These are phyloP conservation scores for Russula sp. DNA, from an alignment of 768 basidiomycete genomes.

Conservation along the genomic window DNA sequence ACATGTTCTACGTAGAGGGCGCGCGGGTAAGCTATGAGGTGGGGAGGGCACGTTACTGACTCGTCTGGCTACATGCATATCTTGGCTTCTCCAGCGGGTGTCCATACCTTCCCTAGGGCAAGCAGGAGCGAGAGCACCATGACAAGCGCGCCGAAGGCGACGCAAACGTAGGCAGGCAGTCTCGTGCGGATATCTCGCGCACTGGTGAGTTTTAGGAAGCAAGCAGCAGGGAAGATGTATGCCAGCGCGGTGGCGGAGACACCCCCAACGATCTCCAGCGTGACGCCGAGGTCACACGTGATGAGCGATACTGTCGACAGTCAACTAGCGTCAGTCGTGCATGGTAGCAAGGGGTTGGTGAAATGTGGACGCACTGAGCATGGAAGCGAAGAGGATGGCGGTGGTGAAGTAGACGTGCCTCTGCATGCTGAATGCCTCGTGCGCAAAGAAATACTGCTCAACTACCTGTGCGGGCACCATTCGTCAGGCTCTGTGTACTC, in stretches of 20 bases:
- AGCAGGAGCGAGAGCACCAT: slow-evolving; percentile 73
- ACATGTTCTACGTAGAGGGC: slow-evolving; percentile 7
- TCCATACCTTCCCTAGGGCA: slow-evolving; percentile 76
- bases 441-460: slow-evolving; percentile 93
- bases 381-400: slow-evolving; percentile 70
- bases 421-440: slow-evolving; percentile 72
- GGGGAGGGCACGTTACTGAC: not conserved
- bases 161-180: slow-evolving; percentile 69
- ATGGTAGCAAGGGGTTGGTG: not conserved
- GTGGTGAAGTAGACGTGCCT: slow-evolving; percentile 92
- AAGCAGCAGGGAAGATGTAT: slow-evolving; percentile 86
- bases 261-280: slow-evolving; percentile 98
- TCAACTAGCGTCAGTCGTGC: not conserved
- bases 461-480: slow-evolving; percentile 53
- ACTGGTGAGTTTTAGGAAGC: slow-evolving; percentile 72
- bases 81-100: slow-evolving; percentile 59
- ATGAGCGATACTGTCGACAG: slow-evolving; percentile 77
- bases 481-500: not conserved
- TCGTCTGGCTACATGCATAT: slow-evolving; percentile 50
- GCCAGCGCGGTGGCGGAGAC: slow-evolving; percentile 87
- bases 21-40: not conserved
- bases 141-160: slow-evolving; percentile 66
- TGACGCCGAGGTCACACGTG: slow-evolving; percentile 96
- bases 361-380: slow-evolving; percentile 55
- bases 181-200: slow-evolving; percentile 59